Evolutionary conservation across 495 filamentous ascomycete species (phyloP), one percentile per base, ranked within the genome.

Genomic region (Cairneyella variabilis): DNA sequence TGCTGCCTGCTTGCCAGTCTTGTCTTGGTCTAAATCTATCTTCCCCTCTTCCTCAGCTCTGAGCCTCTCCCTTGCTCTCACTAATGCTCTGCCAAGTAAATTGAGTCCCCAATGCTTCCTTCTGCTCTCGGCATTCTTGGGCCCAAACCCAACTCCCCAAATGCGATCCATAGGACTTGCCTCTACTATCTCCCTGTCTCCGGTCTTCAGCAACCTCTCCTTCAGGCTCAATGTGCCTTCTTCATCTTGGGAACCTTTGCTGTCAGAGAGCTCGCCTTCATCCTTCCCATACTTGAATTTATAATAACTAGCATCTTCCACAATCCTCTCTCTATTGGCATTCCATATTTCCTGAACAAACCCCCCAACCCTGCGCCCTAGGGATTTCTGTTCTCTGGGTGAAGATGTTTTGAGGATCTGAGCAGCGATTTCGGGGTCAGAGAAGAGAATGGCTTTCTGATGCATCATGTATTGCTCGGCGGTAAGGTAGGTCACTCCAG

Each of bases 91-190:
- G 4, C 86, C 85, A 56, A 89, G 61, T 53, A 88, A 62, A 68
- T 89, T 90, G 67, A 76, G 50, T 39, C 86, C 85, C 85, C 86
- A 89, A 36, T 66, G 56, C 17, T 62, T 57, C 22, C 78, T 69
- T 54, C 69, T 76, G 8, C 14, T 48, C 47, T 63, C 70, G 0
- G 82, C 83, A 55, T 72, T 70, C 23, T 59, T 67, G 26, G 71
- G 72, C 1, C 57, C 66, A 63, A 80, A 85, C 11, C 85, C 85
- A 27, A 89, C 66, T 6, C 85, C 85, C 85, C 84, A 89, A 49
- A 87, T 77, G 22, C 70, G 59, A 66, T 89, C 83, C 48, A 65
- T 71, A 38, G 84, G 82, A 53, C 71, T 71, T 40, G 83, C 83
- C 69, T 86, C 85, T 2, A 86, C 79, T 8, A 89, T 48, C 66